Conservation (phyloP, 1,139 yeast genomes). For the Pichia sp. region DNA sequence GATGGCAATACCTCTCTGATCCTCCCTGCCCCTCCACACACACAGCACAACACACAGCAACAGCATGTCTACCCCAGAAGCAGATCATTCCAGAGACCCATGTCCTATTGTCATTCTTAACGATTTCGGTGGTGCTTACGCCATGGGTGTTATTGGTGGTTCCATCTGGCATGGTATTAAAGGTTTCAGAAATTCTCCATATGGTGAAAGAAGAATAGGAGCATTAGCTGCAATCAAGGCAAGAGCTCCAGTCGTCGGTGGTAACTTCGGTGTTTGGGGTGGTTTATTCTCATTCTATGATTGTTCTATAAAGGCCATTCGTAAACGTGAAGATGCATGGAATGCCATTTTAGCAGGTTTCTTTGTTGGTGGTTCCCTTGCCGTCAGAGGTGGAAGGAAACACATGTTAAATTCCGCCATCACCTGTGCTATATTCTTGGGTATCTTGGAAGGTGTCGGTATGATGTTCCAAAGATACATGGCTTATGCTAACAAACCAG, state of each 20-base stretch:
- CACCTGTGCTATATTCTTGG: constrained; percentile 95
- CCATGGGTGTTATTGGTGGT: constrained; percentile 99
- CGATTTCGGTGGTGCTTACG: constrained; percentile 98
- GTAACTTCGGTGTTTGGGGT: constrained; percentile 99
- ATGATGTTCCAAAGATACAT: constrained; percentile 90
- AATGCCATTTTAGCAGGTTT: constrained; percentile 98
- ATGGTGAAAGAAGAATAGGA: constrained; percentile 92
- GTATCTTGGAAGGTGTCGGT: constrained; percentile 98
- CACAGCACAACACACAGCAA: constrained; percentile 12
- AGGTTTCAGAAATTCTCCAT: constrained; percentile 97
- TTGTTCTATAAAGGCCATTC: constrained; percentile 91
- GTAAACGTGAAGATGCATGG: constrained; percentile 98
- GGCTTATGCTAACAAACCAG: constrained; percentile 82
- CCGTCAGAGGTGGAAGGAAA: constrained; percentile 98
- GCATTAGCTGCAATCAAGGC: constrained; percentile 89
- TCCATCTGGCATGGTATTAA: constrained; percentile 99
- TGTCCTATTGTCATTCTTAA: constrained; percentile 95
- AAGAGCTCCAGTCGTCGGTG: constrained; percentile 98
- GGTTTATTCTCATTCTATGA: constrained; percentile 95
- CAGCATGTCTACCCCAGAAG: constrained; percentile 58
- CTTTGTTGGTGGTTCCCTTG: constrained; percentile 97
- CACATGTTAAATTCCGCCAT: constrained; percentile 97
- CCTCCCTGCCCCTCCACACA: no score
- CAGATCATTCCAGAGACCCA: constrained; percentile 99
- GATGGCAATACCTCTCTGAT: no score